Evolutionary conservation across 2,329 filamentous ascomycete genomes (phyloP), one percentile per base, ranked within the genome.

Genomic region (Aspergillus phoenicis): DNA sequence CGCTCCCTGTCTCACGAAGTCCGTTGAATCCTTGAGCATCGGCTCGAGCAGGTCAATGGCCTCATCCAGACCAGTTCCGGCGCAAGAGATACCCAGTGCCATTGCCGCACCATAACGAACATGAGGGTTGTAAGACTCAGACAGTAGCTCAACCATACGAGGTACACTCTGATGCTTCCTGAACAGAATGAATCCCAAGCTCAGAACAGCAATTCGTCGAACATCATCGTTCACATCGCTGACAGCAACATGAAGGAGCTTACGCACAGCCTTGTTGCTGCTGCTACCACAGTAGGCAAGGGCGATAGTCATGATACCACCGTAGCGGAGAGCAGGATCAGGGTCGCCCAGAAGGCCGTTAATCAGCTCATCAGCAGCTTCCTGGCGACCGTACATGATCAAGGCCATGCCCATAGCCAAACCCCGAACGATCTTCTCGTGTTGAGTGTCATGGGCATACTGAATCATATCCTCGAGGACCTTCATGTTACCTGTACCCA

Each of bases 161-260:
- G 96, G 96, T 15, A 99, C 95, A 71, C 93, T 97, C 70, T 92
- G 91, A 49, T 96, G 92, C 83, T 98, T 99, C 65, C 95, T 87
- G 90, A 99, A 99, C 28, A 99, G 86, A 67, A 99, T 97, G 79
- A 99, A 99, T 45, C 95, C 95, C 75, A 99, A 85, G 78, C 92
- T 96, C 91, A 99, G 96, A 64, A 99, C 95, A 11, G 95, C 95
- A 64, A 96, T 92, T 70, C 95, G 88, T 68, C 95, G 91, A 38
- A 99, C 95, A 76, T 99, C 95, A 70, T 99, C 95, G 71, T 93
- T 98, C 66, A 98, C 95, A 79, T 99, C 95, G 76, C 93, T 98
- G 66, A 99, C 96, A 59, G 95, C 95, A 62, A 95, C 91, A 75
- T 99, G 95, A 10, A 99, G 87, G 30, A 99, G 85, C 79, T 95